Conservation (phyloP, 225 moss, liverwort and hornwort species). For the Pleurozium schreberi region DNA sequence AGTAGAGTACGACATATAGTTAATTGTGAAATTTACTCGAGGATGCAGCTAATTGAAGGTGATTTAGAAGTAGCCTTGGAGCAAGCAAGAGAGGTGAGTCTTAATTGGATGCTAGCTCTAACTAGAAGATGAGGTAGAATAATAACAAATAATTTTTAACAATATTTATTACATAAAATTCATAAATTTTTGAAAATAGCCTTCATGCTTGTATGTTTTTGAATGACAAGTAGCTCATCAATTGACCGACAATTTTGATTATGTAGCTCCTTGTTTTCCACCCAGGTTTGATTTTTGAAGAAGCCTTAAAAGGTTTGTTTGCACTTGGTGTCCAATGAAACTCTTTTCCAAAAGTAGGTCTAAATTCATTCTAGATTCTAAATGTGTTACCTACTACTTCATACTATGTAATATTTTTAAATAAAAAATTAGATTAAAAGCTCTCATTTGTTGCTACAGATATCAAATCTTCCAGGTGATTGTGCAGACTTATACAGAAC, state of each 20-base stretch:
- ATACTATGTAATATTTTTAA: background rate
- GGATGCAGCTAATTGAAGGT: constrained; percentile 30
- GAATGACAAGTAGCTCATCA: constrained; percentile 44
- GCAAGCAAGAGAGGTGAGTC: constrained; percentile 44
- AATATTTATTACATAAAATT: background rate
- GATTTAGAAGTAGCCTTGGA: constrained; percentile 54
- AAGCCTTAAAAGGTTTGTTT: too few relatives aligned
- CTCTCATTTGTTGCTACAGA: constrained; percentile 8
- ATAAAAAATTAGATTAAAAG: background rate
- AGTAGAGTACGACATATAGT: background rate
- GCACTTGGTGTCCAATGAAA: too few relatives aligned
- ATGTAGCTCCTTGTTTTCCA: constrained; percentile 81
- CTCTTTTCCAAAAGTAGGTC: too few relatives aligned
- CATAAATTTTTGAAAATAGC: background rate
- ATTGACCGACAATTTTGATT: constrained; percentile 41
- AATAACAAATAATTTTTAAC: background rate
- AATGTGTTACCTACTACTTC: too few relatives aligned
- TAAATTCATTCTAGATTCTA: too few relatives aligned
- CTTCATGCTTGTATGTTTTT: background rate
- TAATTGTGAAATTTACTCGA: background rate
- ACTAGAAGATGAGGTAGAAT: background rate
- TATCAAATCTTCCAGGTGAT: constrained; percentile 72
- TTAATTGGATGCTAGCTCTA: background rate
- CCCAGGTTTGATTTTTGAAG: constrained; percentile 35
- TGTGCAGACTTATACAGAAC: constrained; percentile 70